Evolutionary conservation across 352 stramenopile species (phyloP).

Genomic region (Globisporangium sylvaticum): DNA sequence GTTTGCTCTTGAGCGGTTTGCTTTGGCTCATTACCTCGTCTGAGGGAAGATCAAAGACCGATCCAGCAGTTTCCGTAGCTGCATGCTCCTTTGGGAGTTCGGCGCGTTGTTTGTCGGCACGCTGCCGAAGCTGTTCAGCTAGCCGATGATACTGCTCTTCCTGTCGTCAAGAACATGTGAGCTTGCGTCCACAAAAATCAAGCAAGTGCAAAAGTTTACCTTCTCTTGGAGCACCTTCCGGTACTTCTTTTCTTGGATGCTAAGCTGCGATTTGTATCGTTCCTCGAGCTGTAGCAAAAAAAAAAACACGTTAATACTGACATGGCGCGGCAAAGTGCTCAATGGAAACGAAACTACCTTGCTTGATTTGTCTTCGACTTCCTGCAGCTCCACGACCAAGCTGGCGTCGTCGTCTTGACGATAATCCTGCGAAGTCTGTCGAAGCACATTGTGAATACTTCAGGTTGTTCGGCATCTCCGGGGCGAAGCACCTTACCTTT

Average conservation of each 20-base stretch:
- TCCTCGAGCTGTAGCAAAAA: constrained; percentile 1
- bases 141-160: background rate
- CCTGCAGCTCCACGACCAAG: background rate
- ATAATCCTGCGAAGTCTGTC: background rate
- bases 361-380: background rate
- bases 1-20: background rate
- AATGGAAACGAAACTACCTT: background rate
- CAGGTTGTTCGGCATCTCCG: background rate
- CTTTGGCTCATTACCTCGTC: background rate
- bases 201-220: background rate
- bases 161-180: background rate
- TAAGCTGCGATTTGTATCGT: background rate
- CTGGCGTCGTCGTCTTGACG: background rate
- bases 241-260: constrained; percentile 5
- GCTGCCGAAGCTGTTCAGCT: background rate
- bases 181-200: background rate
- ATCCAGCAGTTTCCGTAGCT: background rate
- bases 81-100: background rate
- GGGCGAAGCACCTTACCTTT: background rate
- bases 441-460: background rate
- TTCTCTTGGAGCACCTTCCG: constrained; percentile 5
- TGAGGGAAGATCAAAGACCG: background rate
- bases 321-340: no score
- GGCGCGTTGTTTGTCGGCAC: background rate
- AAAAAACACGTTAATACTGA: background rate